phyloP scores from a whole-genome alignment of 129 eudicot species.

The Scalesia atractyloides region DNA sequence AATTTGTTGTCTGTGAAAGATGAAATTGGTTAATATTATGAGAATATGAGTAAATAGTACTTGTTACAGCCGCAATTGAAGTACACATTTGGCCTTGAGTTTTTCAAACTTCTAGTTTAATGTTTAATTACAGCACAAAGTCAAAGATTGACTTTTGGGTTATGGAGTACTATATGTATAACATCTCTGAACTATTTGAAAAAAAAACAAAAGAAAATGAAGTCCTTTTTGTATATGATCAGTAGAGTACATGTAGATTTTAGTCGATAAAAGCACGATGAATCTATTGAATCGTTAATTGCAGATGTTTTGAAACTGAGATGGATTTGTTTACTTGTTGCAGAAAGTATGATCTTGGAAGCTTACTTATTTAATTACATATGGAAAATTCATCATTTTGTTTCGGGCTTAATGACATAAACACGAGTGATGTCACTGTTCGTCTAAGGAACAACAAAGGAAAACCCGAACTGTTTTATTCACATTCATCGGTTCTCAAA shows the following conservation, averaged over 20 bases:
- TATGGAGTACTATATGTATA: background rate
- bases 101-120: slow-evolving; percentile 10
- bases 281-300: background rate
- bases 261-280: background rate
- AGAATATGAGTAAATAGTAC: slow-evolving; percentile 7
- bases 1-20: too few relatives aligned
- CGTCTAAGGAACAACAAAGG: slow-evolving; percentile 56
- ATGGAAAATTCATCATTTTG: slow-evolving; percentile 51
- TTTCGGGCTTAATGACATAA: slow-evolving; percentile 46
- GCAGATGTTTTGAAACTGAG: background rate
- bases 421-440: slow-evolving; percentile 52
- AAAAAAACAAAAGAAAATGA: background rate
- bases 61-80: background rate
- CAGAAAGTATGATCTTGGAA: slow-evolving; percentile 53
- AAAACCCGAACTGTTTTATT: slow-evolving; percentile 44
- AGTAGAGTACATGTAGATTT: background rate
- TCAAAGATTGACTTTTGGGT: slow-evolving; percentile 26
- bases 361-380: slow-evolving; percentile 24
- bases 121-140: slow-evolving; percentile 1
- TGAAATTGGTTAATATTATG: slow-evolving; percentile 3
- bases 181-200: background rate
- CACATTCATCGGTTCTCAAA: slow-evolving; percentile 55
- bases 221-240: background rate
- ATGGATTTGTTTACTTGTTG: slow-evolving; percentile 20
- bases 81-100: slow-evolving; percentile 5